These are phyloP conservation scores for Cryptosporidium ubiquitum DNA, from an alignment of 169 alveolate genomes.

Conservation along the genomic window DNA sequence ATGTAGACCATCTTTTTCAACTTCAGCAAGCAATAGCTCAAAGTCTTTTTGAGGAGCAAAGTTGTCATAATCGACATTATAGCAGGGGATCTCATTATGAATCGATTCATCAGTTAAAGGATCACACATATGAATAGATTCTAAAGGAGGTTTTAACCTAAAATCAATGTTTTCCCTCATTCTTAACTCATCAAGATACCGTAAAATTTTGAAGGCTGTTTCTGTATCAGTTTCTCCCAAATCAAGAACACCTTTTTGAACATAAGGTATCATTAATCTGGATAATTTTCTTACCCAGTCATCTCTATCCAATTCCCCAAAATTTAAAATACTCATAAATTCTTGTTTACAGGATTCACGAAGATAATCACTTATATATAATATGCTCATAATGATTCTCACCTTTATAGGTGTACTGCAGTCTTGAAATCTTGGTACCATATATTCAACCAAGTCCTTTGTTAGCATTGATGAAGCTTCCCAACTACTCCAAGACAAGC, in stretches of 20 bases:
- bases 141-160: conserved; percentile 78
- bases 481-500: conserved; percentile 84
- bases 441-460: conserved; percentile 80
- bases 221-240: conserved; percentile 89
- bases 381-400: conserved; percentile 82
- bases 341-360: conserved; percentile 74
- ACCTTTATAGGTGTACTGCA: conserved; percentile 86
- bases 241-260: conserved; percentile 87
- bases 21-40: conserved; percentile 47
- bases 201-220: conserved; percentile 88
- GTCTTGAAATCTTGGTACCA: conserved; percentile 83
- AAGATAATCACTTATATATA: conserved; percentile 82
- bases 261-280: conserved; percentile 85
- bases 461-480: conserved; percentile 84
- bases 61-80: conserved; percentile 60
- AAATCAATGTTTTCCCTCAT: conserved; percentile 78
- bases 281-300: conserved; percentile 91
- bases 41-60: conserved; percentile 73
- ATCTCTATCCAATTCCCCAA: conserved; percentile 88
- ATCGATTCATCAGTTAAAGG: conserved; percentile 75
- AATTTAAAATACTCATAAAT: conserved; percentile 76
- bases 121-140: conserved; percentile 80
- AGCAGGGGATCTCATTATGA: conserved; percentile 51
- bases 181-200: conserved; percentile 86
- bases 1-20: conserved; percentile 50